Evolutionary conservation across 176 grass and related monocot genomes (phyloP), one percentile per base, ranked within the genome.

Genomic region (Musa acuminata): DNA sequence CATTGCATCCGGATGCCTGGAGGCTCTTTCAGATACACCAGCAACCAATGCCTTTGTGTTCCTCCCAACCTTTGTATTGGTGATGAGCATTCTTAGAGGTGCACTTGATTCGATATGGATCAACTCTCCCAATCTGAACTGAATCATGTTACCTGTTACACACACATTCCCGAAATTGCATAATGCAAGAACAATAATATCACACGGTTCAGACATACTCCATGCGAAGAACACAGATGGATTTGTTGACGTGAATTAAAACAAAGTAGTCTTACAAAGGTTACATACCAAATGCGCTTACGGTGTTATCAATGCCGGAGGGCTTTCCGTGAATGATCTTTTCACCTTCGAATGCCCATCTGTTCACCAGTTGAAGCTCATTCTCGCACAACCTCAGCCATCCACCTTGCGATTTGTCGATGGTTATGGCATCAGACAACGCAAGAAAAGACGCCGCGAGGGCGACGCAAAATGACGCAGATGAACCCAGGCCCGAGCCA

Each of bases 321-420:
- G 95, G 95, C 62, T 91, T 99, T 27, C 91, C 95, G 35, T 94
- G 95, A 63, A 99, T 89, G 27, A 99, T 94, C 70, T 84, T 94
- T 77, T 99, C 95, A 53, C 90, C 95, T 82, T 99, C 86, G 66
- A 91, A 99, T 10, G 90, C 88, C 95, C 95, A 99, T 22, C n/a
- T 76, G 69, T 90, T 99, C 69, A 94, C 80, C 1, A 91, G 82
- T 80, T 89, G 84, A 24, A 94, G 86, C 65, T 89, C 84, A 52
- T 49, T 79, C 78, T 81, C 75, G 16, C 17, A 8, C 0, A 93
- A 76, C 13, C 72, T 64, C 22, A 53, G 72, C 84, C 90, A 88
- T 10, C 66, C 85, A 8, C 75, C 65, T 35, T 79, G 60, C 8
- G 78, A 54, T 9, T 8, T 19, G 24, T 83, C 70, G 25, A 83